Percentiles rank a stretch among this genome's conserved stretches.
Evolutionary conservation across 2,329 filamentous ascomycete genomes (phyloP).

Genomic region (Neofusicoccum umdonicola): DNA sequence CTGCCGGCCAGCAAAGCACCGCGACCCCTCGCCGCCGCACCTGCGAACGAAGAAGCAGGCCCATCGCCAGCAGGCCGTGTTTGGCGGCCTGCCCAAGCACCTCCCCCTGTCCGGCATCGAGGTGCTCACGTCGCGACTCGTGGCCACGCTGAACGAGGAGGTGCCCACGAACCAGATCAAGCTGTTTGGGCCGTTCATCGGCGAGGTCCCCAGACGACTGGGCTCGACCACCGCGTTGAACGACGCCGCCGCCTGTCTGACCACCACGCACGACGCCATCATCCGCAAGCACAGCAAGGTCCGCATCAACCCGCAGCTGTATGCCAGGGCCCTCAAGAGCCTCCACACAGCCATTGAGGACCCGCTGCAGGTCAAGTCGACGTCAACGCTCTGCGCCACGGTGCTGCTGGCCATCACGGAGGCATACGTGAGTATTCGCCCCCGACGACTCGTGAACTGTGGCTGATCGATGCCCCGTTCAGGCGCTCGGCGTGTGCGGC

Average conservation of each 20-base stretch:
- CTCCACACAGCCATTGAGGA: slow-evolving; percentile 5
- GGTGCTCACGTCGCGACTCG: neutral
- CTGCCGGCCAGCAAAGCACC: too few species aligned
- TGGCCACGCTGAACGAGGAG: slow-evolving; percentile 1
- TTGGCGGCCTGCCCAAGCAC: neutral
- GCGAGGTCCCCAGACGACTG: slow-evolving; percentile 1
- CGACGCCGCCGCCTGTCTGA: slow-evolving; percentile 2
- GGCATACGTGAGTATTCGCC: slow-evolving; percentile 7
- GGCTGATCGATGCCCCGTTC: neutral
- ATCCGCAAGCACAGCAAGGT: neutral
- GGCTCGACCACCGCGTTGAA: slow-evolving; percentile 1
- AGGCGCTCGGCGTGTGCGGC: slow-evolving; percentile 6
- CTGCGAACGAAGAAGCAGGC: neutral
- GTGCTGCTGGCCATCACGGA: slow-evolving; percentile 15
- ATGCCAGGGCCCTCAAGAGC: slow-evolving; percentile 12
- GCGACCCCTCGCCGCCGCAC: neutral
- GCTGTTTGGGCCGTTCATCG: slow-evolving; percentile 14
- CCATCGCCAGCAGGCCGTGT: neutral
- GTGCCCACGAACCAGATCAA: slow-evolving; percentile 7
- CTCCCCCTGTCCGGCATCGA: neutral
- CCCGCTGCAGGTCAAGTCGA: neutral
- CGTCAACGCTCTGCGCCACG: slow-evolving; percentile 9
- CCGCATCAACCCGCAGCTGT: slow-evolving; percentile 6
- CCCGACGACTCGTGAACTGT: too few species aligned
- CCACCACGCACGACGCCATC: slow-evolving; percentile 4